These are phyloP conservation scores for Umbelopsis sp. DNA, from an alignment of 371 early-diverging fungal genomes.

Conservation along the genomic window DNA sequence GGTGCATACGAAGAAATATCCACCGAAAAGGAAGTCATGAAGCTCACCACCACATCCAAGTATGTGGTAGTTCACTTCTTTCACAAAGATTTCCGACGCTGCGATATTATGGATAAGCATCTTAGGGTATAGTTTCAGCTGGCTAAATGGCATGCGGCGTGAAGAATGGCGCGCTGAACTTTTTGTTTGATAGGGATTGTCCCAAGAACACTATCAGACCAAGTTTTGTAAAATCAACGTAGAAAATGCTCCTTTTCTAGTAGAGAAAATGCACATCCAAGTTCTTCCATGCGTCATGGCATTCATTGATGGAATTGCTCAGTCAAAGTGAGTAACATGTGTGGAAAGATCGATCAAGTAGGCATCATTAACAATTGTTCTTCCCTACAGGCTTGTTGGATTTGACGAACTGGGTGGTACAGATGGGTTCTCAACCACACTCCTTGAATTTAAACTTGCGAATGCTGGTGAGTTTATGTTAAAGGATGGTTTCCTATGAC, in stretches of 20 bases:
- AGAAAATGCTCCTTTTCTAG: constrained; percentile 88
- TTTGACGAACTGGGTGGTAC: constrained; percentile 94
- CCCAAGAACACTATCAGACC: constrained; percentile 80
- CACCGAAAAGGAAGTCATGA: constrained; percentile 88
- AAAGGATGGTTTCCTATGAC: too few species aligned
- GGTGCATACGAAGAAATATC: constrained; percentile 83
- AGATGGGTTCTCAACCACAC: constrained; percentile 81
- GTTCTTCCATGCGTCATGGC: constrained; percentile 91
- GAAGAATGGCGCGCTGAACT: background rate
- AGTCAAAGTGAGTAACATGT: constrained; percentile 58
- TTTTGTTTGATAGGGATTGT: constrained; percentile 45
- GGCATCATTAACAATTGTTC: background rate
- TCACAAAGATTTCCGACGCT: constrained; percentile 91
- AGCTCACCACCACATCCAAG: constrained; percentile 77
- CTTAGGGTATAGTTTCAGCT: constrained; percentile 56
- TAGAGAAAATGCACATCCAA: constrained; percentile 84
- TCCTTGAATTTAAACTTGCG: constrained; percentile 77
- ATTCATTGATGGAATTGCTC: constrained; percentile 75
- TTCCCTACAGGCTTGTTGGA: constrained; percentile 74
- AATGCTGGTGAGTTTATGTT: constrained; percentile 51
- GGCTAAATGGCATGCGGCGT: background rate
- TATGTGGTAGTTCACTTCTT: constrained; percentile 87
- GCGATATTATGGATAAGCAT: constrained; percentile 93
- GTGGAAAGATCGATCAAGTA: background rate
- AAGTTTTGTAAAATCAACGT: constrained; percentile 90